Base-by-base conservation (phyloP, 2,329 filamentous ascomycete species). In the Trichophyton mentagrophytes region DNA sequence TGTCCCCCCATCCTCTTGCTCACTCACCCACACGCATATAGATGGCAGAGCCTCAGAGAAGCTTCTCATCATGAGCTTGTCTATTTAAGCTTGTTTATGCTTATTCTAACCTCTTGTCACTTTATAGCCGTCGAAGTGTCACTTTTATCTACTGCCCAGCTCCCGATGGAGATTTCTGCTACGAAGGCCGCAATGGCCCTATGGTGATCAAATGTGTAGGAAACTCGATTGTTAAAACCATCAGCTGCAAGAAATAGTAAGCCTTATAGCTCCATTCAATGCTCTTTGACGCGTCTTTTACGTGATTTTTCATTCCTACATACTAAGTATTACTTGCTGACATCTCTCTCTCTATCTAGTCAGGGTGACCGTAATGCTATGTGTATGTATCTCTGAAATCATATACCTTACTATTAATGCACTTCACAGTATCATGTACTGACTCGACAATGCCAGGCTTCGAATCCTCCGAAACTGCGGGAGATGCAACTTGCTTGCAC, bases 401-500 rank as follows among this genome's bases (percentile, higher is more conserved):
- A 13, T 17, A 20, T 15, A 11, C 40, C 25, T 13, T 30, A 33
- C 9, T 5, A 4, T n/a, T 8, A 13, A 55, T 36, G 11, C 33
- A 17, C n/a, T 27, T 4, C 27, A 36, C 22, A 17, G 6, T 30
- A 42, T 15, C 27, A 36, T 27, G 53, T 36, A 13, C 33, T 57
- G 25, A 25, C 33, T 27, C 5, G 42, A 3, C 15, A 27, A 25
- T 25, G n/a, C 6, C 25, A 57, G 55, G 55, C 27, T 42, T 57
- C 11, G 33, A 57, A 57, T 57, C 55, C 6, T 57, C 55, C 25
- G 20, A 25, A 42, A 44, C 55, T 13, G 17, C 33, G 7, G 55
- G 55, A 57, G 55, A 57, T 57, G 55, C 55, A 42, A 25, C n/a
- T 15, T 57, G 55, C 22, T 13, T 57, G 38, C 55, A 55, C 38